Conservation (phyloP, 257 asterid species). For the Cruciata laevipes region DNA sequence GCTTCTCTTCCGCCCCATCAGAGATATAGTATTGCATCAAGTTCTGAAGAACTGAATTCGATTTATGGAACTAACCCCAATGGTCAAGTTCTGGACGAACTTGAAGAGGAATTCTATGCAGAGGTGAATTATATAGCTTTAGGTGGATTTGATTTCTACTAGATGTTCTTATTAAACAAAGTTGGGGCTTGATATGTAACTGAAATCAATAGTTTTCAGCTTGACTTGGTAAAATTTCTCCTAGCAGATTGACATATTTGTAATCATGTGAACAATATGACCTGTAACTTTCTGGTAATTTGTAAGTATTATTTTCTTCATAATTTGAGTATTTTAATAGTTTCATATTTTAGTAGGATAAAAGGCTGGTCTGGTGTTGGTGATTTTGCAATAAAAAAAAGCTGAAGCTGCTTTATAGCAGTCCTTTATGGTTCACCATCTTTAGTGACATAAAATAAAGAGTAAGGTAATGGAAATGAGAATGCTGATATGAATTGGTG, state of each 20-base stretch:
- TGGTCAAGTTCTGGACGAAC: conserved; percentile 54
- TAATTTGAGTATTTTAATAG: not conserved
- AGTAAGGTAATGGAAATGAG: not conserved
- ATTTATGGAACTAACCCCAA: conserved; percentile 72
- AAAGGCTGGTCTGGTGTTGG: not conserved
- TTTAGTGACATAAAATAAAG: not conserved
- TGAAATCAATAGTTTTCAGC: not conserved
- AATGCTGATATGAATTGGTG: too few species aligned
- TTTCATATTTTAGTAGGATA: not conserved
- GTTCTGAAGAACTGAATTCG: conserved; percentile 78
- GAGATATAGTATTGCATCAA: conserved; percentile 66
- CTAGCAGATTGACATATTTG: not conserved
- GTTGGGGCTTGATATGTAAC: not conserved
- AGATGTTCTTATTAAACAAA: not conserved
- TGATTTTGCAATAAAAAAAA: not conserved
- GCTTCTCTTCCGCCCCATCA: conserved; percentile 93
- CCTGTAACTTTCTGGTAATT: not conserved
- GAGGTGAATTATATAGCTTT: conserved; percentile 40
- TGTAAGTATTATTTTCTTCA: not conserved
- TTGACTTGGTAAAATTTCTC: not conserved
- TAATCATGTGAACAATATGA: not conserved
- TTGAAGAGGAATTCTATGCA: conserved; percentile 80
- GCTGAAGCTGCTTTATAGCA: not conserved
- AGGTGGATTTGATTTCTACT: conserved; percentile 1
- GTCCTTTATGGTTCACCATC: not conserved